Conservation (phyloP, 306 rosid genomes). For the cucumber (Cucumis sativus) region Cucumber_9930_V3 NC_026657.2:35192501-35193000, state of each 20-base stretch:
- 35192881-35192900: background rate
- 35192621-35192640: constrained; percentile 9
- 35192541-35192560: constrained; percentile 20
- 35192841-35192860: background rate
- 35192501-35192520: background rate
- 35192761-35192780: background rate
- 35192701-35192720: constrained; percentile 39
- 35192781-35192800: background rate
- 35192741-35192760: background rate
- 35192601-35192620: constrained; percentile 63
- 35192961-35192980: too few species aligned
- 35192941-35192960: too few species aligned
- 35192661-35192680: constrained; percentile 12
- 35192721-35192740: background rate
- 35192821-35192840: background rate
- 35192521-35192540: background rate
- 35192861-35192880: background rate
- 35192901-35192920: background rate
- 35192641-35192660: background rate
- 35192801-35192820: background rate
- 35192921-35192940: background rate
- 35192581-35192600: constrained; percentile 78
- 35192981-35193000: too few species aligned
- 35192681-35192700: constrained; percentile 28
- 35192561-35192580: constrained; percentile 91